These are phyloP conservation scores for Lasiodiplodia citricola DNA, from an alignment of 2,329 filamentous ascomycete species.

Conservation along the genomic window DNA sequence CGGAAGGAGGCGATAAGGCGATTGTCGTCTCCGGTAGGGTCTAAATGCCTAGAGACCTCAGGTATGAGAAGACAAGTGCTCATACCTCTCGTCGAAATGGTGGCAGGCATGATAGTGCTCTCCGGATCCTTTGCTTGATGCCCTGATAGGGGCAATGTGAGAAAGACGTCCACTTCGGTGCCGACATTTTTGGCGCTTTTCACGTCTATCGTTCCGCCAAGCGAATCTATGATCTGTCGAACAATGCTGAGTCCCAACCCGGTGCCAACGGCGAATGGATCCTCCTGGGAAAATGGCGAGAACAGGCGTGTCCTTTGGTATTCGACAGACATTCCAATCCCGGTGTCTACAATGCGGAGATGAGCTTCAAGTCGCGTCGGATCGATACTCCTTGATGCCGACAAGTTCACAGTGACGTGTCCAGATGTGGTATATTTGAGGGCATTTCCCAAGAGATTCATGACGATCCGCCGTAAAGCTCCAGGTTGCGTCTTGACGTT, in stretches of 20 bases:
- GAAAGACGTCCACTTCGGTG: conserved; percentile 27
- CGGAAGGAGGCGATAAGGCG: conserved; percentile 20
- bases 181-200: conserved; percentile 27
- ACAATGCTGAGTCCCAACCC: conserved; percentile 30
- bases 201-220: conserved; percentile 28
- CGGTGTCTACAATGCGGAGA: conserved; percentile 28
- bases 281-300: conserved; percentile 30
- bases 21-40: conserved; percentile 3
- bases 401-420: background rate
- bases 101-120: conserved; percentile 8
- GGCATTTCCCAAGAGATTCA: conserved; percentile 68
- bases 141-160: conserved; percentile 13
- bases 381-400: conserved; percentile 16
- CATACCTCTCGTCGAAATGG: conserved; percentile 13
- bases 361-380: conserved; percentile 13
- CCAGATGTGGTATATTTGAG: conserved; percentile 61
- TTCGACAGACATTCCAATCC: conserved; percentile 29
- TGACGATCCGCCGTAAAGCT: conserved; percentile 58
- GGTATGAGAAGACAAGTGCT: conserved; percentile 13
- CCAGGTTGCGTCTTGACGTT: conserved; percentile 47
- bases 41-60: background rate
- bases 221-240: conserved; percentile 28
- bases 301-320: conserved; percentile 28
- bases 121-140: conserved; percentile 21
- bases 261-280: conserved; percentile 28